Evolutionary conservation across 1,284 basidiomycete species (phyloP).

Genomic region (Cryptococcus floricola): DNA sequence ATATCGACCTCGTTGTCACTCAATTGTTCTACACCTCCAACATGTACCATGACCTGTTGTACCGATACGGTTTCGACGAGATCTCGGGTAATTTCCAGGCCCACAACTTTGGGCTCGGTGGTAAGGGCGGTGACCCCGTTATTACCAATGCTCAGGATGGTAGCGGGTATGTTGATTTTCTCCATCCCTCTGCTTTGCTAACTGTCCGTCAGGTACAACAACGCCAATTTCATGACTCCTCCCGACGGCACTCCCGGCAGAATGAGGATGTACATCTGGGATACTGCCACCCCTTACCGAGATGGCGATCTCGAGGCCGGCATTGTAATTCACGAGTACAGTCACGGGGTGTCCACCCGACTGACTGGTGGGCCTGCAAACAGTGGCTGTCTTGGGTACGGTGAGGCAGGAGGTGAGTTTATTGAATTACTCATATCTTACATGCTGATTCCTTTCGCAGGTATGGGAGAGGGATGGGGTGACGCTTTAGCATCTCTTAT

Average conservation of each 20-base stretch:
- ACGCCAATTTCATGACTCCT: slow-evolving; percentile 57
- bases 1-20: slow-evolving; percentile 78
- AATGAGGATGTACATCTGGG: slow-evolving; percentile 97
- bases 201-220: slow-evolving; percentile 51
- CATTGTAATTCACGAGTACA: slow-evolving; percentile 83
- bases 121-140: slow-evolving; percentile 79
- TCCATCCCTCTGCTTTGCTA: too few species aligned
- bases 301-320: slow-evolving; percentile 94
- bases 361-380: slow-evolving; percentile 90
- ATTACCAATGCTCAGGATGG: slow-evolving; percentile 94
- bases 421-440: too few species aligned
- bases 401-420: slow-evolving; percentile 68
- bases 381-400: slow-evolving; percentile 90
- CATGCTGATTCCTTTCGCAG: too few species aligned
- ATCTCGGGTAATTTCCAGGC: slow-evolving; percentile 91
- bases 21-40: slow-evolving; percentile 94
- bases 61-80: slow-evolving; percentile 83
- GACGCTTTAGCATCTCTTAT: slow-evolving; percentile 82
- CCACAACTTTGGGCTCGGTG: slow-evolving; percentile 88
- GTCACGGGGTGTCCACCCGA: slow-evolving; percentile 87
- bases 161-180: slow-evolving; percentile 59
- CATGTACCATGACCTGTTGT: slow-evolving; percentile 56
- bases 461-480: slow-evolving; percentile 78
- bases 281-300: slow-evolving; percentile 78
- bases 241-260: slow-evolving; percentile 65